Evolutionary conservation across 2,329 filamentous ascomycete species (phyloP), one percentile per base, ranked within the genome.

Genomic region (Xylaria sp.): DNA sequence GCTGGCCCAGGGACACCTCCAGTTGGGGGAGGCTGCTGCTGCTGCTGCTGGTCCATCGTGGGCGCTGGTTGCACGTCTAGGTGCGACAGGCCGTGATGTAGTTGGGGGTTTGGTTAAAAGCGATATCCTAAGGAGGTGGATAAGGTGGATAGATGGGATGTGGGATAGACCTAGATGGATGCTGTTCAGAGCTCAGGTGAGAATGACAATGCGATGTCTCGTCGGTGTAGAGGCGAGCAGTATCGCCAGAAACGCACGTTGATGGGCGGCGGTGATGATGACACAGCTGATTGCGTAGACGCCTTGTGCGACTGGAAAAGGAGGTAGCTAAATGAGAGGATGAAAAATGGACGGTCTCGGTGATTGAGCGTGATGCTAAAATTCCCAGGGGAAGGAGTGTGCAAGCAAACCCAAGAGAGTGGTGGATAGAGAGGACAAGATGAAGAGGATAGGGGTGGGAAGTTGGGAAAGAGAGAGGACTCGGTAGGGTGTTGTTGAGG

Each of bases 1-100:
- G 91, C 84, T 78, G 93, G 93, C 76, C 94, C 94, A 80, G 85
- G 85, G 70, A 90, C 87, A 78, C 88, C 88, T 79, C 86, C 86
- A 74, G 84, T 77, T 78, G 74, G 76, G 65, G 83, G 83, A 78
- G 83, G 83, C 79, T 83, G 84, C 76, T 84, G 82, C 23, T 25
- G 23, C 70, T 82, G 87, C 70, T 82, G 87, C 80, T 90, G 89
- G 79, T 90, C 90, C 90, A 92, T 92, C 80, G 74, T 81, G 84
- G 82, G 51, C 51, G 65, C 71, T 70, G 60, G 63, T 76, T 81
- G 83, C 82, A 84, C 83, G 81, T 84, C 78, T 18, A 76, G 80
- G 81, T 84, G 85, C 84, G 86, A 66, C 63, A 81, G 81, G 81
- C 80, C 60, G 20, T 51, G 55, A 41, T 44, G 57, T 61, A 37